Evolutionary conservation across 306 rosid species (phyloP).

Genomic region (cucumber (Cucumis sativus)): DNA sequence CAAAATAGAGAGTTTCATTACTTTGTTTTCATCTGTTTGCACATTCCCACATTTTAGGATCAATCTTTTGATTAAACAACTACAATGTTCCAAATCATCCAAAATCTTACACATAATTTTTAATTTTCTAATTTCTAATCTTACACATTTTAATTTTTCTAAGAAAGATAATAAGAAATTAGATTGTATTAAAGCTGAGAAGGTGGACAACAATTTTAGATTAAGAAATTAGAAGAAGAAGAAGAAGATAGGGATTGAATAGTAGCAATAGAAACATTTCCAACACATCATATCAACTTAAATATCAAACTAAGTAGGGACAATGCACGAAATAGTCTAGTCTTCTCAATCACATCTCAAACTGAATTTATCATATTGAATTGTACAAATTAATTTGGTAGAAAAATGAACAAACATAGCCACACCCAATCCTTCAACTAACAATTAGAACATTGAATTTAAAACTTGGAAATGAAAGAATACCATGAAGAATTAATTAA

Average conservation of each 20-base stretch:
- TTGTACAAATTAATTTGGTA: neutral
- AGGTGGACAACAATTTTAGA: neutral
- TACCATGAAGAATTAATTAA: neutral
- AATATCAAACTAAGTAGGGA: neutral
- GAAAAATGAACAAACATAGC: neutral
- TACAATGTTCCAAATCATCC: neutral
- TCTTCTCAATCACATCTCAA: neutral
- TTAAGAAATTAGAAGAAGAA: neutral
- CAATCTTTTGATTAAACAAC: neutral
- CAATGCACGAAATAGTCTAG: neutral
- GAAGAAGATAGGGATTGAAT: neutral
- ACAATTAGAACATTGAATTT: too few relatives aligned
- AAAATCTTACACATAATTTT: neutral
- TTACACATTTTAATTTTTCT: neutral
- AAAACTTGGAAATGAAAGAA: too few relatives aligned
- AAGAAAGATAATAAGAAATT: too few relatives aligned
- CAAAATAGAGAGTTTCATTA: neutral
- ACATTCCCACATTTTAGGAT: neutral
- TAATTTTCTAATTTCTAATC: neutral
- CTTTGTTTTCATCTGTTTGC: neutral
- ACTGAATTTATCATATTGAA: too few relatives aligned
- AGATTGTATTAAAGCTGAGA: neutral
- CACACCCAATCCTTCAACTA: too few relatives aligned
- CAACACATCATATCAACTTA: neutral
- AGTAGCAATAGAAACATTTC: neutral